These are phyloP conservation scores for Acorus calamus DNA, from an alignment of 106 monocot species.

Conservation along the genomic window DNA sequence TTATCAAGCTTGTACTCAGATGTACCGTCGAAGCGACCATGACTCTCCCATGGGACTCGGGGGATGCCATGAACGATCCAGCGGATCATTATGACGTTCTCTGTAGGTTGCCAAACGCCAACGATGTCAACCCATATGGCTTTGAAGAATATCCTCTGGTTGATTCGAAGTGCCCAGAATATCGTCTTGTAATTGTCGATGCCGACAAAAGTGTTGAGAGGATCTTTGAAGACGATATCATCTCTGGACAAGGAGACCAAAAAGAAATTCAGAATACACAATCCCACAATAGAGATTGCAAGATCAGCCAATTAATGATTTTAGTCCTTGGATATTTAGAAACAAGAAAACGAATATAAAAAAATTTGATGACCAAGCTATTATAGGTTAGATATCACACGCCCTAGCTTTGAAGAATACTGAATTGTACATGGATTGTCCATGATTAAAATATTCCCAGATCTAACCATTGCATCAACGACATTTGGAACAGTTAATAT, in stretches of 20 bases:
- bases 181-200: constrained; percentile 67
- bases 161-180: constrained; percentile 45
- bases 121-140: constrained; percentile 53
- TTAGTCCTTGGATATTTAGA: too few species aligned
- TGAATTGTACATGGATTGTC: too few species aligned
- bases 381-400: too few species aligned
- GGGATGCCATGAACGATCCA: constrained; percentile 79
- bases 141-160: constrained; percentile 58
- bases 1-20: constrained; percentile 83
- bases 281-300: too few species aligned
- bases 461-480: too few species aligned
- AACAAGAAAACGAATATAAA: too few species aligned
- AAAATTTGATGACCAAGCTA: too few species aligned
- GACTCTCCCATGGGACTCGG: constrained; percentile 70
- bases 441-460: too few species aligned
- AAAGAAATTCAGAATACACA: too few species aligned
- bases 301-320: too few species aligned
- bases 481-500: too few species aligned
- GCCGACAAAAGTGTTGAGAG: constrained; percentile 60
- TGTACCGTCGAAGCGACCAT: constrained; percentile 67
- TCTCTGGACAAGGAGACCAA: constrained; percentile 22
- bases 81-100: constrained; percentile 70
- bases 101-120: constrained; percentile 71
- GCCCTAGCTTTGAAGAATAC: too few species aligned
- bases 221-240: constrained; percentile 83